phyloP scores from a whole-genome alignment of 148 eudicot genomes.

The Mesembryanthemum crystallinum region DNA sequence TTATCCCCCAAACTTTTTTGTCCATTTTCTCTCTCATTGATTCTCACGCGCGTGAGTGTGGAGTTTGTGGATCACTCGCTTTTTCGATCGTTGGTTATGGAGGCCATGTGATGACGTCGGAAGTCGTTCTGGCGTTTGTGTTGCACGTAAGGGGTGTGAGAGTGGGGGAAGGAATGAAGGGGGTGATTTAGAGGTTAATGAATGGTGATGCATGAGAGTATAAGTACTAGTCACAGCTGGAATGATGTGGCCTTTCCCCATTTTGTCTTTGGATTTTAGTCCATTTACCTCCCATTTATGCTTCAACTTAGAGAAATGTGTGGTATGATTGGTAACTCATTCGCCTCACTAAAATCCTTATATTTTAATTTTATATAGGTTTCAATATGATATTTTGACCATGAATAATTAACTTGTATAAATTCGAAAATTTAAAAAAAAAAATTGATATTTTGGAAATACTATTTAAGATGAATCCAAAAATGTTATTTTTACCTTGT shows the following conservation, averaged over 20 bases:
- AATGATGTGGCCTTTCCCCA: constrained; percentile 8
- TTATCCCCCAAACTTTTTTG: constrained; percentile 12
- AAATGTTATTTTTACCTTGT: too few relatives aligned
- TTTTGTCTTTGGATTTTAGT: not conserved
- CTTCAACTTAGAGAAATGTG: too few relatives aligned
- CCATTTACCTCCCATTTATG: too few relatives aligned
- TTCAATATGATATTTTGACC: too few relatives aligned
- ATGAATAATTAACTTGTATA: too few relatives aligned
- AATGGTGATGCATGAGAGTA: constrained; percentile 6
- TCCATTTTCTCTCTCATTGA: constrained; percentile 3
- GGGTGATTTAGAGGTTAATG: not conserved
- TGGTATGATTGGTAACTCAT: too few relatives aligned
- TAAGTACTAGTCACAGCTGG: constrained; percentile 20
- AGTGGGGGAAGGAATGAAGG: not conserved
- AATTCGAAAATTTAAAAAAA: too few relatives aligned
- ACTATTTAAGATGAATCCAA: too few relatives aligned
- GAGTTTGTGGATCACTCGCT: not conserved
- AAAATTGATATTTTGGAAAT: too few relatives aligned
- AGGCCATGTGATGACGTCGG: not conserved
- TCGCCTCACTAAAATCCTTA: too few relatives aligned
- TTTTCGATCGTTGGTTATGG: not conserved
- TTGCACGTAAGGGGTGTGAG: not conserved
- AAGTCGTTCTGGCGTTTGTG: not conserved
- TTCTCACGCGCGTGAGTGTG: not conserved
- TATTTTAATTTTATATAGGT: too few relatives aligned